These are phyloP conservation scores for Fonsecaea pedrosoi DNA, from an alignment of 2,329 filamentous ascomycete genomes.

Conservation along the genomic window DNA sequence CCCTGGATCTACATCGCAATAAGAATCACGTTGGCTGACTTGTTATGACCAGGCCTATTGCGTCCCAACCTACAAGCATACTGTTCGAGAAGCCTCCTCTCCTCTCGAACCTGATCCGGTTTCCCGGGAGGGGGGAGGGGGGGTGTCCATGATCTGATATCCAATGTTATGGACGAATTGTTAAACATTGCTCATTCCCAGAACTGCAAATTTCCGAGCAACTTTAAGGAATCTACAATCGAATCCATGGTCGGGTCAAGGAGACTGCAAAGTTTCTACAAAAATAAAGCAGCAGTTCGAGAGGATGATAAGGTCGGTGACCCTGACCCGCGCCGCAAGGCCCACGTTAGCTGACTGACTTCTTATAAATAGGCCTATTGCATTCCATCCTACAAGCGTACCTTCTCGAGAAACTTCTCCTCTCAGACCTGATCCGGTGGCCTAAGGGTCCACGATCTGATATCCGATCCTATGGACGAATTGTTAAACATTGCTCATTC, in stretches of 20 bases:
- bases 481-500: conserved; percentile 73
- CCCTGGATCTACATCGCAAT: neutral
- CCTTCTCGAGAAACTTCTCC: conserved; percentile 79
- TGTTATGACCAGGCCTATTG: conserved; percentile 73
- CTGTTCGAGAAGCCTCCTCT: conserved; percentile 82
- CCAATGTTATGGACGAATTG: conserved; percentile 71
- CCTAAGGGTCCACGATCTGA: no score
- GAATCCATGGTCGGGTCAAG: conserved; percentile 65
- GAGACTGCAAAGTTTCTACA: conserved; percentile 89
- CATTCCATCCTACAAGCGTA: conserved; percentile 79
- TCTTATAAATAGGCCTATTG: conserved; percentile 75
- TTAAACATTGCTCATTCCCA: conserved; percentile 71
- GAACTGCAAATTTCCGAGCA: no score
- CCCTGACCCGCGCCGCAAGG: neutral
- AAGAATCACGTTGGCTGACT: conserved; percentile 37
- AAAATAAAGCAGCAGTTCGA: conserved; percentile 98
- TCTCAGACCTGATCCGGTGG: no score
- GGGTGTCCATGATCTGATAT: no score
- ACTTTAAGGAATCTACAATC: no score
- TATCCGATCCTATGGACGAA: no score
- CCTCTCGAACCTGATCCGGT: neutral
- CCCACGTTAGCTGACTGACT: conserved; percentile 40
- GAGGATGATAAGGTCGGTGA: conserved; percentile 88
- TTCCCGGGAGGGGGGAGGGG: no score
- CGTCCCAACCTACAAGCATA: conserved; percentile 79